These are phyloP conservation scores for Aspergillus intermedius DNA, from an alignment of 2,329 filamentous ascomycete species.

Conservation along the genomic window DNA sequence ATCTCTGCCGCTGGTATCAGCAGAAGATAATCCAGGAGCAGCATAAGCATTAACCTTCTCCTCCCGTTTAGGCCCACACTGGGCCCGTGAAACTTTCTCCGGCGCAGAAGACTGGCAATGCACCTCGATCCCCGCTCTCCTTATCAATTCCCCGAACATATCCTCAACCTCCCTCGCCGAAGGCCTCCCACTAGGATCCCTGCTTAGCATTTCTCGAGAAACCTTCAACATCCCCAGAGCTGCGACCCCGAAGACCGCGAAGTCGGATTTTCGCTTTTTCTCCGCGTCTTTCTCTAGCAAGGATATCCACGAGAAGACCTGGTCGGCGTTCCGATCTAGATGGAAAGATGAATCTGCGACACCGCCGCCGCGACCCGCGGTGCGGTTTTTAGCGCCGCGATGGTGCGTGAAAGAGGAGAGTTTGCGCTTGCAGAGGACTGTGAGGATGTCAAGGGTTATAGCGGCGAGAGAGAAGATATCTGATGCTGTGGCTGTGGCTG, in stretches of 20 bases:
- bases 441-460: constrained; percentile 54
- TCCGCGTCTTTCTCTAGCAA: constrained; percentile 43
- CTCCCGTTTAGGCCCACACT: too few species aligned
- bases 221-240: constrained; percentile 29
- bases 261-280: constrained; percentile 35
- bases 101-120: too few species aligned
- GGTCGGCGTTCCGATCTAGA: constrained; percentile 44
- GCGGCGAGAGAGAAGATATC: constrained; percentile 57
- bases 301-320: constrained; percentile 52
- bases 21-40: too few species aligned
- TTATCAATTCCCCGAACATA: neutral
- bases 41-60: too few species aligned
- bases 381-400: constrained; percentile 48
- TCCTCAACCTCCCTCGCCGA: constrained; percentile 25
- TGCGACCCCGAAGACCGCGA: constrained; percentile 26
- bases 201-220: constrained; percentile 31
- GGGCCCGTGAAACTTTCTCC: too few species aligned
- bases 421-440: constrained; percentile 52
- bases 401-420: constrained; percentile 51
- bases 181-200: constrained; percentile 26
- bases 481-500: constrained; percentile 32
- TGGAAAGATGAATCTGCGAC: constrained; percentile 54
- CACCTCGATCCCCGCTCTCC: neutral
- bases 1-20: too few species aligned
- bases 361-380: constrained; percentile 41